These are phyloP conservation scores for Psilocybe tampanensis DNA, from an alignment of 768 basidiomycete species.

Conservation along the genomic window DNA sequence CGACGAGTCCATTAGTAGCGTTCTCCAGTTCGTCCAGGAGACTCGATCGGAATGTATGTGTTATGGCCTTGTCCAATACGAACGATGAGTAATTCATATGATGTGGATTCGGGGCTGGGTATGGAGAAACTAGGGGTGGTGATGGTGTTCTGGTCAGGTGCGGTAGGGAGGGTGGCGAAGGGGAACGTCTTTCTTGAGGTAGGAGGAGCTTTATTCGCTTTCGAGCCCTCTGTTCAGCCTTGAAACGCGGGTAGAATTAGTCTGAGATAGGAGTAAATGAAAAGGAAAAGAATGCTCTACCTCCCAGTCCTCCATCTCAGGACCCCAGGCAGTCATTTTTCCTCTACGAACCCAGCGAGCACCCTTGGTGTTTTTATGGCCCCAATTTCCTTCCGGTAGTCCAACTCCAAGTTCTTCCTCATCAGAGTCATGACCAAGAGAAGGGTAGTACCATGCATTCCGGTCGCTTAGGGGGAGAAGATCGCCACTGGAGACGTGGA, in stretches of 20 bases:
- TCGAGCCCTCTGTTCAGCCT: constrained; percentile 84
- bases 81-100: constrained; percentile 83
- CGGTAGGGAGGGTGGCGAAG: constrained; percentile 72
- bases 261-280: not conserved
- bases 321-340: constrained; percentile 85
- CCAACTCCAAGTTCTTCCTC: constrained; percentile 53
- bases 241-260: constrained; percentile 11
- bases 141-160: constrained; percentile 77
- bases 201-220: constrained; percentile 75
- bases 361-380: constrained; percentile 73
- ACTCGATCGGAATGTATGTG: constrained; percentile 80
- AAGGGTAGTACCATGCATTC: constrained; percentile 84
- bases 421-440: constrained; percentile 71
- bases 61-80: constrained; percentile 83
- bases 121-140: constrained; percentile 78
- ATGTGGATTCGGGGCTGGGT: constrained; percentile 64
- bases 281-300: constrained; percentile 38
- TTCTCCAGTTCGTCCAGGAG: constrained; percentile 80
- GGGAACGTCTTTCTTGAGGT: constrained; percentile 62
- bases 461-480: constrained; percentile 63
- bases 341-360: constrained; percentile 82
- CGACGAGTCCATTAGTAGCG: constrained; percentile 81
- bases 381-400: constrained; percentile 77
- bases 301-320: constrained; percentile 86
- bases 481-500: constrained; percentile 27